Percentiles rank a stretch among this genome's conserved stretches.
Evolutionary conservation across 306 rosid species (phyloP).

Genomic region (Alnus glutinosa): DNA sequence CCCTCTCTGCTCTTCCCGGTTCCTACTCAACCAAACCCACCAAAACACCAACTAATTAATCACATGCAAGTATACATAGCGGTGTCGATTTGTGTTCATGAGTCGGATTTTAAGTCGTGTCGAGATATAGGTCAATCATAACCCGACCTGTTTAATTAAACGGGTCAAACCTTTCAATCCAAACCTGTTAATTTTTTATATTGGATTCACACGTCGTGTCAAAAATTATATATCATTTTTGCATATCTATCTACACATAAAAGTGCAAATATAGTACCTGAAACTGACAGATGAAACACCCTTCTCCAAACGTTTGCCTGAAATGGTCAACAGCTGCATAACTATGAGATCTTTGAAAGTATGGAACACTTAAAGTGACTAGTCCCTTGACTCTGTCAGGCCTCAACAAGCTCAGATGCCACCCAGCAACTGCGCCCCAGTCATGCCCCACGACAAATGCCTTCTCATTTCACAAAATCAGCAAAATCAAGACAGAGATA

Average conservation of each 20-base stretch:
- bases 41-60: not conserved
- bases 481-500: not conserved
- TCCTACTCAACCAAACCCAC: constrained; percentile 45
- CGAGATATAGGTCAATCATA: no score
- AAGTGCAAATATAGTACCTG: constrained; percentile 44
- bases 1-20: constrained; percentile 77
- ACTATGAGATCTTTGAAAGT: constrained; percentile 49
- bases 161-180: no score
- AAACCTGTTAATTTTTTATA: no score
- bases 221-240: no score
- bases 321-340: constrained; percentile 39
- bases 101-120: no score
- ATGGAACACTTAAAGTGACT: constrained; percentile 59
- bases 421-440: constrained; percentile 62
- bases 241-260: no score
- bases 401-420: constrained; percentile 59
- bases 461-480: constrained; percentile 26
- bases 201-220: no score
- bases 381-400: constrained; percentile 68
- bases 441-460: constrained; percentile 70
- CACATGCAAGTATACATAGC: not conserved
- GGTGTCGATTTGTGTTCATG: no score
- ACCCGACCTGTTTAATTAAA: no score
- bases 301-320: constrained; percentile 45
- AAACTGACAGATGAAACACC: constrained; percentile 56